Evolutionary conservation across 2,329 filamentous ascomycete species (phyloP), one percentile per base, ranked within the genome.

Genomic region (Davidsoniella eucalypti): DNA sequence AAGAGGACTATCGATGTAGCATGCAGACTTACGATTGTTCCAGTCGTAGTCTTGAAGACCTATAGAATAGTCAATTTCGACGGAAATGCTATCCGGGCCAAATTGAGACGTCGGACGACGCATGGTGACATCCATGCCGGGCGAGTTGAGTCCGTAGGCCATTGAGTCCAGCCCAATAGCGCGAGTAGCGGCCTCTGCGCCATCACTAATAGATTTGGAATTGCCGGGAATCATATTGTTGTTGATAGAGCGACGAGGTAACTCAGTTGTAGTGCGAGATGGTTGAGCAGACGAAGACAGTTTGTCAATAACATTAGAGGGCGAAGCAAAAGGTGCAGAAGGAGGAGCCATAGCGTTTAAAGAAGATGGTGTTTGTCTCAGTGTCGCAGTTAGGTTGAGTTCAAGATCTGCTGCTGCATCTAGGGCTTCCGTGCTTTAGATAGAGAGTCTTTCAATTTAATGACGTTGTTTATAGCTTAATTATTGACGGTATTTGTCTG

Each of bases 91-190:
- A 10, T 51, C 38, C 2, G 8, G 8, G 26, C 26, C 26, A 33
- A 33, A 12, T 12, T 33, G 26, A 8, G 23, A 16, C 5, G 9
- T 23, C n/a, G 14, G 18, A 8, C 38, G 37, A 9, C 49, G 49
- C 25, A 29, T 16, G 4, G 29, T 4, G 2, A n/a, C 8, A 16
- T 52, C 50, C 23, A 49, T 38, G 14, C 50, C 45, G 26, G 50
- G 50, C 26, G 50, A 52, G 29, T 33, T 52, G 8, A 52, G 39
- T 2, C 50, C 50, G 17, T 38, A 37, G 4, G 44, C 40, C 39
- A 49, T 49, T 9, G 17, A 25, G 29, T 33, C n/a, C n/a, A 4
- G 4, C 26, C 7, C 14, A 21, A 14, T 39, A 14, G 14, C 8
- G 21, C 21, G 18, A 14, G 17, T 16, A 7, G 29, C 7, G 16